Conservation (phyloP, 1,284 basidiomycete genomes). For the Mycosarcoma maydis region DNA sequence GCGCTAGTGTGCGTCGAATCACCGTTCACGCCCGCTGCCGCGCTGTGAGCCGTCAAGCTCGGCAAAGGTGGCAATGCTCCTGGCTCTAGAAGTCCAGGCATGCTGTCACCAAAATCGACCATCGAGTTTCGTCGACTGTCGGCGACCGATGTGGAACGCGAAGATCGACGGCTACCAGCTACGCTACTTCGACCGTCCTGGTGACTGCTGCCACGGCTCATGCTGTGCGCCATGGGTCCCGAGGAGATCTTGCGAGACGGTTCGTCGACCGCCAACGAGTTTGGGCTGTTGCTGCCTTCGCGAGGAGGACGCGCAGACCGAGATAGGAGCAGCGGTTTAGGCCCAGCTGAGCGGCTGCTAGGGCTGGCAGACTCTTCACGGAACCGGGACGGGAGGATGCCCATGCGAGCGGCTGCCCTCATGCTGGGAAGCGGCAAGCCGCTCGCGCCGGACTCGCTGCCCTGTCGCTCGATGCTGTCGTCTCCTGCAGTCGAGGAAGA, state of each 20-base stretch:
- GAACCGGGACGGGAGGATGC: slow-evolving; percentile 30
- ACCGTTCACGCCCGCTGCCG: background rate
- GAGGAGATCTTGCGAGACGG: slow-evolving; percentile 54
- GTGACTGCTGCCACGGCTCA: slow-evolving; percentile 24
- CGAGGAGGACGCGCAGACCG: slow-evolving; percentile 53
- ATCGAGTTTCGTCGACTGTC: slow-evolving; percentile 31
- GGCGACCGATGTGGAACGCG: slow-evolving; percentile 15
- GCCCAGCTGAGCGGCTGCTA: slow-evolving; percentile 25
- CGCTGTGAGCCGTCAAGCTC: slow-evolving; percentile 24
- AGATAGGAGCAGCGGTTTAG: slow-evolving; percentile 51
- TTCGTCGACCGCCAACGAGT: slow-evolving; percentile 28
- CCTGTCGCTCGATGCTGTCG: slow-evolving; percentile 14
- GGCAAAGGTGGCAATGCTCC: slow-evolving; percentile 26
- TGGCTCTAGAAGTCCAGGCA: slow-evolving; percentile 19
- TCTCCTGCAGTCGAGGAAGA: slow-evolving; percentile 31
- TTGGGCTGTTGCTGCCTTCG: slow-evolving; percentile 35
- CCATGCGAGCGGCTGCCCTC: slow-evolving; percentile 45
- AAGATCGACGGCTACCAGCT: slow-evolving; percentile 22
- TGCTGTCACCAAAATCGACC: slow-evolving; percentile 27
- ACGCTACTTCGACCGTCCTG: slow-evolving; percentile 20
- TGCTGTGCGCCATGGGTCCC: slow-evolving; percentile 50
- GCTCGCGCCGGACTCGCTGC: slow-evolving; percentile 22
- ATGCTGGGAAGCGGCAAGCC: slow-evolving; percentile 46
- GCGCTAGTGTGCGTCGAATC: background rate
- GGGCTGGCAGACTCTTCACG: slow-evolving; percentile 24